phyloP scores from a whole-genome alignment of 805 yeast genomes.

The Lachancea kluyveri region DNA sequence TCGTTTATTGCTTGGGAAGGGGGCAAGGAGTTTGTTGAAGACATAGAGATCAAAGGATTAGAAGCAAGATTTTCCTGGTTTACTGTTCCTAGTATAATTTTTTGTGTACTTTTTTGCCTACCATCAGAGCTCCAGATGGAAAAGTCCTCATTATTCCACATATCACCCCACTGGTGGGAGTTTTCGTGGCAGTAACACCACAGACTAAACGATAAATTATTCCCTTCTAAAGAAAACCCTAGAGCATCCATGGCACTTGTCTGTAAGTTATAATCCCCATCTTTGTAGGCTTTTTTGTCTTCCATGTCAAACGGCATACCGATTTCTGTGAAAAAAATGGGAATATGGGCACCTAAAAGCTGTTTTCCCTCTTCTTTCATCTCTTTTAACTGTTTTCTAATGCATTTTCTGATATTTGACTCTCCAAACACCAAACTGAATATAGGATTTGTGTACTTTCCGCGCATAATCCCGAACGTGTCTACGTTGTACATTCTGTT shows the following conservation, averaged over 20 bases:
- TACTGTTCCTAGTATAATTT: too few species aligned
- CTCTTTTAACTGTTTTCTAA: conserved; percentile 60
- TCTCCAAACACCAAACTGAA: conserved; percentile 81
- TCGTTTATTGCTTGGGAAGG: conserved; percentile 1
- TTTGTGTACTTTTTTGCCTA: too few species aligned
- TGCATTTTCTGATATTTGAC: conserved; percentile 62
- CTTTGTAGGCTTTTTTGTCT: conserved; percentile 58
- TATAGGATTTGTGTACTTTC: conserved; percentile 63
- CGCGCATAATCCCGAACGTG: conserved; percentile 81
- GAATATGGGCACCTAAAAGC: conserved; percentile 56
- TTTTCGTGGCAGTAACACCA: conserved; percentile 82
- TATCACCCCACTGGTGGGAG: conserved; percentile 80
- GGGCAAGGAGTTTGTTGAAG: neutral
- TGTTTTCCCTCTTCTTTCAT: conserved; percentile 59
- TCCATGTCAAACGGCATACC: conserved; percentile 98
- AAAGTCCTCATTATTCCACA: conserved; percentile 92
- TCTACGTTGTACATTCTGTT: conserved; percentile 76
- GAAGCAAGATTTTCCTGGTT: too few species aligned
- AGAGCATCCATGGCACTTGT: conserved; percentile 80
- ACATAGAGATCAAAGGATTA: too few species aligned
- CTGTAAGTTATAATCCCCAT: conserved; percentile 68
- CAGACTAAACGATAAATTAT: conserved; percentile 63
- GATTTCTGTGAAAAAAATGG: conserved; percentile 84
- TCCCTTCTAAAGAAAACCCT: conserved; percentile 69
- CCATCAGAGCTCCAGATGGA: conserved; percentile 79